Base-by-base conservation (phyloP, 352 stramenopile species). In the Pythium pyrilobum region DNA sequence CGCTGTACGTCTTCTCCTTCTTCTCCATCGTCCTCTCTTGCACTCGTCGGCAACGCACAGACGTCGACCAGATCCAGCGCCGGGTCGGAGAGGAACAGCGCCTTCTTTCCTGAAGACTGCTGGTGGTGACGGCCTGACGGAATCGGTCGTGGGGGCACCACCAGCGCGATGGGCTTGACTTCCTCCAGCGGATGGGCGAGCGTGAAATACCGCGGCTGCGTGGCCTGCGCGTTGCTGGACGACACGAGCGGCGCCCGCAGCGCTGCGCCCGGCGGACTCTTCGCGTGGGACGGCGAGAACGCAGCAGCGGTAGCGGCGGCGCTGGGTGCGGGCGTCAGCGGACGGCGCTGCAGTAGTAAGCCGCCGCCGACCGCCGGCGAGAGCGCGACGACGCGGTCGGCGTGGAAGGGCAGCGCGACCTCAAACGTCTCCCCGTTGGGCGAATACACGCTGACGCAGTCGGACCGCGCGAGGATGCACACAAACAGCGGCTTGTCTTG, bases 111-210 rank as follows among this genome's bases (percentile, higher is more conserved):
- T n/a, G n/a, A n/a, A 40, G 25, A 18, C 13, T 43, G 41, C 29
- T 36, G n/a, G 28, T 52, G 33, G 20, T 46, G 42, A 1, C 32
- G 7, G 8, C 2, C 48, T 27, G 34, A 28, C 5, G 39, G 7
- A 16, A 21, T 37, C 10, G 27, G 38, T 51, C 32, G 46, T 10
- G 38, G 18, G 5, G 44, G 9, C 24, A 47, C 4, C 9, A 21
- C n/a, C 49, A 73, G 0, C 4, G 76, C 74, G 20, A 89, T 63
- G 3, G 82, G 82, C 49, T 86, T 88, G 29, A 91, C 72, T 47
- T 93, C 82, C 31, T 89, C 78, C 18, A 93, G 69, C 24, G 82
- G 82, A 43, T 88, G 76, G 28, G 68, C 46, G 3, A 93, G 67
- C 25, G 80, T 89, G 54, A 93, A 93, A 49, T 84, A 87, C 12